phyloP scores from a whole-genome alignment of 2,329 filamentous ascomycete species.

The Cadophora luteo-olivacea region DNA sequence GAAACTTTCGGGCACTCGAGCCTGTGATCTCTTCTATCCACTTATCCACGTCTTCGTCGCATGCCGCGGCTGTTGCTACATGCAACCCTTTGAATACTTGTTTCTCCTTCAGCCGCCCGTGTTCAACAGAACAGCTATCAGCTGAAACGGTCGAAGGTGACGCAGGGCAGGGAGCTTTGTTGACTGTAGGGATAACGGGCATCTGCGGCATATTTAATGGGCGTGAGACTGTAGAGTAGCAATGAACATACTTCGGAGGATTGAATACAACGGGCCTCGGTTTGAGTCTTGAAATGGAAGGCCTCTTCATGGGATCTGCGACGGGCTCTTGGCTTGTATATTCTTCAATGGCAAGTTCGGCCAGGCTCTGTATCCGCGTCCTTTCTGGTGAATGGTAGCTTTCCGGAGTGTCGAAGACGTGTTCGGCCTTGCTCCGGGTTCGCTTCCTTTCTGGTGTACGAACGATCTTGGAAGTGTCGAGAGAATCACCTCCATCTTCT shows the following conservation, averaged over 20 bases:
- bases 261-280: neutral
- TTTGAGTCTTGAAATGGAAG: conserved; percentile 16
- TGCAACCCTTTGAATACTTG: conserved; percentile 62
- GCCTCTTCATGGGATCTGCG: conserved; percentile 32
- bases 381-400: conserved; percentile 12
- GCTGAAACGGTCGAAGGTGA: conserved; percentile 10
- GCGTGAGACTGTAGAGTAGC: conserved; percentile 11
- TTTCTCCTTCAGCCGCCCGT: conserved; percentile 51
- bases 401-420: neutral
- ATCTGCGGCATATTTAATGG: neutral
- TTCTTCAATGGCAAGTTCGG: conserved; percentile 21
- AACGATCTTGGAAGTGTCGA: conserved; percentile 6
- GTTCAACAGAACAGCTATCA: conserved; percentile 13
- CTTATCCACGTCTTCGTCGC: conserved; percentile 59
- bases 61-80: conserved; percentile 62
- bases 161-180: neutral
- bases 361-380: conserved; percentile 7
- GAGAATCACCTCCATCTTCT: neutral
- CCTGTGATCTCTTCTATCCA: conserved; percentile 60
- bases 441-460: conserved; percentile 6
- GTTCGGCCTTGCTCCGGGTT: conserved; percentile 12
- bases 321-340: conserved; percentile 25
- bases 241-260: conserved; percentile 8
- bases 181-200: conserved; percentile 3
- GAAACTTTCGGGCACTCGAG: conserved; percentile 58